Evolutionary conservation across 2,329 filamentous ascomycete species (phyloP), one percentile per base, ranked within the genome.

Genomic region (Nemania sp.): DNA sequence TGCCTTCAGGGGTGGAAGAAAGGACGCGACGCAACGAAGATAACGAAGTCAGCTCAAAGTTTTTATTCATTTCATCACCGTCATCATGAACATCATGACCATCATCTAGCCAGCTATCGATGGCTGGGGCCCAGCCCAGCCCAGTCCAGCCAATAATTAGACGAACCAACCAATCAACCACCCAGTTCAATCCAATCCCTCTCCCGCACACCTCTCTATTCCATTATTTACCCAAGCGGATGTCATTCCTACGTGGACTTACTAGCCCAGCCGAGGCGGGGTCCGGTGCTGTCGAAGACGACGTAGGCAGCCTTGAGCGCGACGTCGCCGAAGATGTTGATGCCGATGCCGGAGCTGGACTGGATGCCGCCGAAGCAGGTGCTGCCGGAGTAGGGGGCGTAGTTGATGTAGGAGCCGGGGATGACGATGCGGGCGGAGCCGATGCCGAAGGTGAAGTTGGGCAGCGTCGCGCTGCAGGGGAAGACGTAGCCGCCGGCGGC

Each of bases 351-450:
- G 2, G 57, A 49, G 60, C 66, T 67, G 46, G 68, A 75, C 79
- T 90, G 88, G 58, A 91, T 82, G 46, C 87, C 88, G 59, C 88
- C 88, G 69, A 80, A 89, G 80, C 88, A 90, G 45, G 59, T 78
- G 5, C 68, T 73, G 11, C 69, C 74, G 65, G 77, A 76, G 32
- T 72, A 76, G 25, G 77, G 72, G 0, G 80, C 76, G 71, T 81
- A 87, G 65, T 79, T 81, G 62, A 87, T 75, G 65, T 79, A 77
- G 7, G 72, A 63, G 5, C 81, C 82, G 1, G 81, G 78, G 32
- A 87, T 77, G 42, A 77, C 82, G 49, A 80, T 80, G 65, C 79
- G 76, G 61, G 78, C 73, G 49, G 69, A 68, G n/a, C 79, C 82
- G 43, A 86, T 73, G 2, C 78, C 77, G 66, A 86, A 77, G n/a